Conservation (phyloP, 768 basidiomycete species). For the Neoboletus subvelutipes region DNA sequence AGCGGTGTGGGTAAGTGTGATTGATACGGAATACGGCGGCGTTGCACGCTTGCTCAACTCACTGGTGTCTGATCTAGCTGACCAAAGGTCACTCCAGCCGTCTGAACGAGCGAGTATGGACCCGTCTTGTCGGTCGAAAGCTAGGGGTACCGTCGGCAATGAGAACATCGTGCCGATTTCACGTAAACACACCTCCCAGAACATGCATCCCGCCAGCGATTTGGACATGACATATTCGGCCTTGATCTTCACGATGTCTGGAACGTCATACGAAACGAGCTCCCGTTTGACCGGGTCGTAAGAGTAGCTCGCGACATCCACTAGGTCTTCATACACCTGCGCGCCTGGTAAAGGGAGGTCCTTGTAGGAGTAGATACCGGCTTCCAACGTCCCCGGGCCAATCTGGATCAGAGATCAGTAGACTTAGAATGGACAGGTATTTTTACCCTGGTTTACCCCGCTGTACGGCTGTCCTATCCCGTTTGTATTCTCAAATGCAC, state of each 20-base stretch:
- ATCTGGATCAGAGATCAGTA: constrained; percentile 40
- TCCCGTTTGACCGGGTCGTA: constrained; percentile 67
- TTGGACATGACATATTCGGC: constrained; percentile 62
- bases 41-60: background rate
- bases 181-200: constrained; percentile 52
- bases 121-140: constrained; percentile 63
- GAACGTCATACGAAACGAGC: constrained; percentile 76
- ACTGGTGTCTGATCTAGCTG: constrained; percentile 54
- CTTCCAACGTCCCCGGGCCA: constrained; percentile 55
- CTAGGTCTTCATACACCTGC: constrained; percentile 62
- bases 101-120: constrained; percentile 55
- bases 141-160: constrained; percentile 12
- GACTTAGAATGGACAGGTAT: background rate
- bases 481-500: constrained; percentile 68
- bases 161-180: background rate
- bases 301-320: constrained; percentile 73
- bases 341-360: constrained; percentile 64
- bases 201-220: constrained; percentile 69
- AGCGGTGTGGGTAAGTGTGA: background rate
- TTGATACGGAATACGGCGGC: background rate
- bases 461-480: constrained; percentile 68
- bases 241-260: constrained; percentile 63
- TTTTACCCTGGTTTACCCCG: constrained; percentile 45
- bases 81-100: constrained; percentile 47
- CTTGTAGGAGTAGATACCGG: constrained; percentile 64